Conservation (phyloP, 148 eudicot species). For the Heliosperma pusillum region DNA sequence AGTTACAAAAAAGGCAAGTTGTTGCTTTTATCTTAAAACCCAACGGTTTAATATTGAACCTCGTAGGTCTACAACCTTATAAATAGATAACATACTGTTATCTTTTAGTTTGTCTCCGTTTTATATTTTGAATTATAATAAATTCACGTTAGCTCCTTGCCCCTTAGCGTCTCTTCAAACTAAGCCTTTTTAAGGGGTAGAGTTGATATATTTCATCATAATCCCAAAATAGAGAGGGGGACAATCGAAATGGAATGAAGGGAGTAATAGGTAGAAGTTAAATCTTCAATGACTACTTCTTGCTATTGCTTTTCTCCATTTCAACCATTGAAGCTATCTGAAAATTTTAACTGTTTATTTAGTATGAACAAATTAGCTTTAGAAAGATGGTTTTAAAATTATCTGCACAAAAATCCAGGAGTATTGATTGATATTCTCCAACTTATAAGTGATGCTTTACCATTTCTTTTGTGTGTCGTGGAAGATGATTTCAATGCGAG, state of each 20-base stretch:
- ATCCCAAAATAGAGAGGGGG: too few relatives aligned
- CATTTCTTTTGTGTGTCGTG: neutral
- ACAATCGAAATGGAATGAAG: too few relatives aligned
- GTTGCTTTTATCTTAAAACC: neutral
- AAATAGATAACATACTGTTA: neutral
- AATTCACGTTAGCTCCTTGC: neutral
- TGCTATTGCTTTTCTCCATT: neutral
- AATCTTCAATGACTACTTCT: neutral
- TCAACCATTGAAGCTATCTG: neutral
- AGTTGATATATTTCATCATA: too few relatives aligned
- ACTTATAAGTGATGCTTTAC: neutral
- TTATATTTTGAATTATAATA: neutral
- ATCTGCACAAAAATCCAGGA: too few relatives aligned
- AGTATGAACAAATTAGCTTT: too few relatives aligned
- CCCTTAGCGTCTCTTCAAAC: too few relatives aligned
- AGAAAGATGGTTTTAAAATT: too few relatives aligned
- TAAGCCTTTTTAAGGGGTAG: too few relatives aligned
- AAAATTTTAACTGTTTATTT: too few relatives aligned
- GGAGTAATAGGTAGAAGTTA: neutral
- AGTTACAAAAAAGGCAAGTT: neutral
- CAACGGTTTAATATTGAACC: neutral
- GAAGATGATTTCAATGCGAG: constrained; percentile 2
- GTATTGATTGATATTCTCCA: too few relatives aligned
- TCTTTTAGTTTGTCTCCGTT: neutral
- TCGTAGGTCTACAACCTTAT: neutral